A percentile compares a stretch with the other conserved stretches of the same genome.
Evolutionary conservation across 2,329 filamentous ascomycete species (phyloP).

Genomic region (Furcasterigmium furcatum): DNA sequence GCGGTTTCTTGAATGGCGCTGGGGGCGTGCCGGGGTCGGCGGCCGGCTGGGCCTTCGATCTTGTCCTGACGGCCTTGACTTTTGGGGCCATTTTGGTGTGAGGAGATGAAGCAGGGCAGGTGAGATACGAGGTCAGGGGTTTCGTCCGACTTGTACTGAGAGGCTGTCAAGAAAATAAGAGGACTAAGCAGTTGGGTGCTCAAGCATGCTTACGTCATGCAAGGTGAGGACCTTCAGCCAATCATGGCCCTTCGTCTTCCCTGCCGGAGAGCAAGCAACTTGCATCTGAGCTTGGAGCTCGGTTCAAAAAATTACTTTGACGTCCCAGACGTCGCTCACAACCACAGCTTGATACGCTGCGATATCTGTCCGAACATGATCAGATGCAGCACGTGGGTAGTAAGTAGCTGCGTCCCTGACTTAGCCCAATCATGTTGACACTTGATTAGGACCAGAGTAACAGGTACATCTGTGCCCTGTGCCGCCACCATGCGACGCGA

Average conservation of each 20-base stretch:
- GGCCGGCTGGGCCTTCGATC: conserved; percentile 19
- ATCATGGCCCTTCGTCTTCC: too few species aligned
- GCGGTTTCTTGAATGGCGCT: conserved; percentile 65
- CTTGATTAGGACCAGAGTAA: conserved; percentile 27
- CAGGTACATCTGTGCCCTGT: conserved; percentile 37
- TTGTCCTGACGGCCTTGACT: conserved; percentile 26
- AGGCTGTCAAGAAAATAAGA: too few species aligned
- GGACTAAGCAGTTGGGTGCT: too few species aligned
- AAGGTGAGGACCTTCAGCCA: too few species aligned
- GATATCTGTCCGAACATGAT: conserved; percentile 30
- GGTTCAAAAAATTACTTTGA: too few species aligned
- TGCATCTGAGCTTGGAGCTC: too few species aligned
- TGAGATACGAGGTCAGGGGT: too few species aligned
- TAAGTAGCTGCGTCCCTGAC: conserved; percentile 14
- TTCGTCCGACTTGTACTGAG: too few species aligned
- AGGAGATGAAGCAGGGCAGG: too few species aligned
- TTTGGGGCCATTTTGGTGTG: conserved; percentile 20
- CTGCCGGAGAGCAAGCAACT: too few species aligned
- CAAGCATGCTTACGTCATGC: too few species aligned
- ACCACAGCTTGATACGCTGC: conserved; percentile 8
- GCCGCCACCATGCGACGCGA: conserved; percentile 20
- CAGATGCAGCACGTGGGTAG: conserved; percentile 36
- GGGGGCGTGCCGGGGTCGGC: conserved; percentile 38
- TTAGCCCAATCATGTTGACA: conserved; percentile 4
- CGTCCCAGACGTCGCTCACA: not conserved